Base-by-base conservation (phyloP, 306 rosid genomes). In the Begonia loranthoides region DNA sequence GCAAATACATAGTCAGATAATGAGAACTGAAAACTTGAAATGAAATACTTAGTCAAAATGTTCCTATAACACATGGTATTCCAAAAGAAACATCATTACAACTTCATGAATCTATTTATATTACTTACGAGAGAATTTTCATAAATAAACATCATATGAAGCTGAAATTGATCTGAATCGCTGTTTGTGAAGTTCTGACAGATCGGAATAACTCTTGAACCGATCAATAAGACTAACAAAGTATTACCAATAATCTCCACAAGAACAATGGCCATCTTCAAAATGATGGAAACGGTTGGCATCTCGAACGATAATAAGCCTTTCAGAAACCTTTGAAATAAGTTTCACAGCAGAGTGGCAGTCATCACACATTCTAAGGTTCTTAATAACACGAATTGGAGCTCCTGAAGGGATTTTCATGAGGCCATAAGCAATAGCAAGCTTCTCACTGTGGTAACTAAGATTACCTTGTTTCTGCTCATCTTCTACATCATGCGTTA, bases 391-490 rank as follows among this genome's bases (percentile, higher is more conserved):
- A 17, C 61, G 47, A 14, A 66, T 66, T 11, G 65, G 59, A 21
- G 65, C 61, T 41, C 52, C 46, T 10, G 51, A 59, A 52, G 71
- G 65, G 21, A 56, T 51, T 48, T 58, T 66, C 60, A 66, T 53
- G 21, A 66, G 56, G 50, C 65, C 65, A 53, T 66, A 66, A 45
- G 71, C 71, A 24, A 66, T 17, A 15, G 65, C 71, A 50, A 66
- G 50, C 65, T 66, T 66, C 65, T 66, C 71, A 58, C 65, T 66
- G 16, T 66, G 71, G 59, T 58, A 66, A 45, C 64, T 59, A 9
- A 59, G 56, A 59, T 59, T 49, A 3, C 36, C 50, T 19, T 43
- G 41, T 40, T 59, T 59, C 13, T 59, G 56, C 56, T 50, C 64
- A 21, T 59, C 64, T 38, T 50, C 64, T 10, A 59, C 54, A 38